Evolutionary conservation across 2,329 filamentous ascomycete genomes (phyloP), one percentile per base, ranked within the genome.

Genomic region (Ophioceras dolichostomum): DNA sequence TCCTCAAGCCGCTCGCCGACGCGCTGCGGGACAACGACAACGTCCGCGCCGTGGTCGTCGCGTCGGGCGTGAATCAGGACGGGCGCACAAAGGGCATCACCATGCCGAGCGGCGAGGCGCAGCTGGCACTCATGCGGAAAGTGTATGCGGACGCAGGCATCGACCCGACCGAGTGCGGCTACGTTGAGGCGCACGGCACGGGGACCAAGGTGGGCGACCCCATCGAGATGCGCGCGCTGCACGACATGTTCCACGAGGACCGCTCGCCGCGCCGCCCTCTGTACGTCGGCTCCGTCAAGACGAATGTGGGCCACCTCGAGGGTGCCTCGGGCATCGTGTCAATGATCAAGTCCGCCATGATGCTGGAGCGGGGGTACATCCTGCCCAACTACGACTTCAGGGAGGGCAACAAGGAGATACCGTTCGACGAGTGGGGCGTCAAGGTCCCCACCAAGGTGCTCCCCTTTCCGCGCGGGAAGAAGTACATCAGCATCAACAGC

Each of bases 301-400:
- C 39, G 8, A 41, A 41, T 32, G 32, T 49, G 18, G 47, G 49
- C 24, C 49, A 51, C 19, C 43, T 59, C 8, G 59, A 61, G 41
- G 56, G 54, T 13, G 58, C 54, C 2, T 55, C 50, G 39, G 60
- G 60, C n/a, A 42, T 64, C 21, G 53, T 57, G 4, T 52, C 49
- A 0, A 38, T 64, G 1, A 62, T 67, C 38, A 65, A 67, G 41
- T 48, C 56, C 3, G 52, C 57, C 0, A 41, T 67, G 41, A 56
- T 61, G 47, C 43, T 68, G 3, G 62, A 67, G 43, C 58, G 59
- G 31, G 58, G 57, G 0, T 53, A 62, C 10, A 56, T 66, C n/a
- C 52, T 59, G 10, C 61, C 64, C 2, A 65, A 62, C 41, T 49
- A 47, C 28, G 56, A 62, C 31, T 66, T 64, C 32, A 47, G 55